Conservation (phyloP, 2,329 filamentous ascomycete genomes). For the Taxawa tesnikishii region DNA sequence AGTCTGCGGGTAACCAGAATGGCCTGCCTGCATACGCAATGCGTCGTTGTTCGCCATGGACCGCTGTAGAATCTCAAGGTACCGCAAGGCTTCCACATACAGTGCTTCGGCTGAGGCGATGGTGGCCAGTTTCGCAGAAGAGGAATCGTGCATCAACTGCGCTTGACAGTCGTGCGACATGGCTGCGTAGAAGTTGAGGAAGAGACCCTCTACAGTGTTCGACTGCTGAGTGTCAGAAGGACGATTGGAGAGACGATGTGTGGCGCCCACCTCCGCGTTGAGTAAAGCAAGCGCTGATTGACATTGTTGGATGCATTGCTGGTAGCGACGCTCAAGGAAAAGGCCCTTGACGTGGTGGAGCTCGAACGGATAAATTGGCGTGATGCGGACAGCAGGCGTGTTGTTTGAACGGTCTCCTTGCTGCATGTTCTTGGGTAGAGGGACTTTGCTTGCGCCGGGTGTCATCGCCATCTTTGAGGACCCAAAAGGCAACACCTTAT, state of each 20-base stretch:
- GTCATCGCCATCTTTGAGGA: no score
- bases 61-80: no score
- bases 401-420: no score
- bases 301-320: conserved; percentile 19
- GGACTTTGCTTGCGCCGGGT: no score
- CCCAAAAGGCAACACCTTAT: no score
- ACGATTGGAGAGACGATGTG: neutral
- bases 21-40: no score
- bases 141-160: conserved; percentile 32
- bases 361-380: conserved; percentile 11
- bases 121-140: conserved; percentile 28
- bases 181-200: conserved; percentile 34
- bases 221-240: conserved; percentile 13
- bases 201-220: conserved; percentile 22
- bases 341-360: conserved; percentile 18
- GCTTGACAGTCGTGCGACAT: conserved; percentile 35
- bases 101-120: conserved; percentile 27
- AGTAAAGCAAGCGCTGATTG: conserved; percentile 12
- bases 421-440: no score
- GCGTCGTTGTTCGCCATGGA: no score
- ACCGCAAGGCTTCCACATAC: conserved; percentile 21
- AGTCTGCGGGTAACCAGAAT: no score
- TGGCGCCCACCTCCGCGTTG: conserved; percentile 7
- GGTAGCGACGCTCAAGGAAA: conserved; percentile 16
- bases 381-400: no score